A percentile compares a stretch with the other conserved stretches of the same genome.
Evolutionary conservation across 345 rosid species (phyloP).

Genomic region (Crucihimalaya himalaica): DNA sequence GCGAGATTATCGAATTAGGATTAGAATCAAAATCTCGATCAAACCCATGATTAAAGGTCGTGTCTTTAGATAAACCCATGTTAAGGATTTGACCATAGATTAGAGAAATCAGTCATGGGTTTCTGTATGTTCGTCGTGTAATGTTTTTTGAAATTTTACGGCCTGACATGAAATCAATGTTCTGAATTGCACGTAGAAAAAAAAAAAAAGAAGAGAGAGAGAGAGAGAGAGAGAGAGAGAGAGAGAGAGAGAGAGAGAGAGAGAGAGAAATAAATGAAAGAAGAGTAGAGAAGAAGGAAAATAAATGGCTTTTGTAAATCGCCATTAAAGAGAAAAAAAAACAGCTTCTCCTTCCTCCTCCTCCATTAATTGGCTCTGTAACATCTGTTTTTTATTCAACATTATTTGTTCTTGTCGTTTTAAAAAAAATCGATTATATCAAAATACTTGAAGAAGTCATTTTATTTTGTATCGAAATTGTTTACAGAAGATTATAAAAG

Average conservation of each 20-base stretch:
- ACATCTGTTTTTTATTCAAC: constrained; percentile 9
- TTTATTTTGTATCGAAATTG: background rate
- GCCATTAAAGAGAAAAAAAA: no score
- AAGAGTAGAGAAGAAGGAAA: constrained; percentile 43
- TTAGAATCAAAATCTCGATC: constrained; percentile 23
- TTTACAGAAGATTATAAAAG: no score
- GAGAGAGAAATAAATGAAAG: constrained; percentile 46
- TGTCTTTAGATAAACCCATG: constrained; percentile 28
- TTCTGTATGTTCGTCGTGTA: constrained; percentile 38
- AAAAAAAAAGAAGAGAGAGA: constrained; percentile 27
- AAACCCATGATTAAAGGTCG: constrained; percentile 27
- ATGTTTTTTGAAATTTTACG: constrained; percentile 33
- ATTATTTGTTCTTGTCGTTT: constrained; percentile 1
- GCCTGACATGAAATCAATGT: constrained; percentile 43
- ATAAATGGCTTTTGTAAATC: constrained; percentile 53
- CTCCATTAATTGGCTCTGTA: constrained; percentile 37
- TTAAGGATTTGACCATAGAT: background rate
- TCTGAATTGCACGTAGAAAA: constrained; percentile 35
- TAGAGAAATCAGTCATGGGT: constrained; percentile 6
- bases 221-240: constrained; percentile 43
- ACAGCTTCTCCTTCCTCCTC: constrained; percentile 39
- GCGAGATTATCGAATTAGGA: constrained; percentile 6
- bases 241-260: constrained; percentile 33
- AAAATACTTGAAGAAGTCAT: background rate
- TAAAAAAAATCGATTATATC: background rate